Conservation (phyloP, 2,329 filamentous ascomycete species). For the Diaporthe batatas region DNA sequence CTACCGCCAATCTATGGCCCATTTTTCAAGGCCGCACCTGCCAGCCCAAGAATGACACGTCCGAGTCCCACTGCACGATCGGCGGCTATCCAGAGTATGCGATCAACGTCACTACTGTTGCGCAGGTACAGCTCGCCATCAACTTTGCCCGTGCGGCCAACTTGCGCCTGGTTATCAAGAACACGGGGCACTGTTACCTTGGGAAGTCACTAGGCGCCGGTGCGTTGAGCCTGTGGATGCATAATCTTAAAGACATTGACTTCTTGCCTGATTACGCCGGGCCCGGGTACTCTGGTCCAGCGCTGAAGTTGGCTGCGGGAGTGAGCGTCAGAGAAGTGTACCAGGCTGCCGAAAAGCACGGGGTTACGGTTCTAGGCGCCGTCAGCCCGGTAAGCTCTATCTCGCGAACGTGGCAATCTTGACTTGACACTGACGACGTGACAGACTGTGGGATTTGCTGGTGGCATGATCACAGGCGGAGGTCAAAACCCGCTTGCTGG, state of each 20-base stretch:
- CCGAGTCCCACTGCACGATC: constrained; percentile 50
- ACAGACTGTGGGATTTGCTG: constrained; percentile 63
- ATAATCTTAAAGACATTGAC: constrained; percentile 61
- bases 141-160: constrained; percentile 58
- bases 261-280: constrained; percentile 50
- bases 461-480: constrained; percentile 62
- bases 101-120: constrained; percentile 42
- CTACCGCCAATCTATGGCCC: constrained; percentile 27
- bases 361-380: constrained; percentile 62
- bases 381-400: constrained; percentile 51
- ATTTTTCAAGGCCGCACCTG: constrained; percentile 48
- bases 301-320: constrained; percentile 63
- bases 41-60: constrained; percentile 42
- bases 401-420: no score
- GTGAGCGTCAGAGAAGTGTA: constrained; percentile 60
- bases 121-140: constrained; percentile 44
- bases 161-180: constrained; percentile 65
- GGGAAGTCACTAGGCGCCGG: constrained; percentile 55
- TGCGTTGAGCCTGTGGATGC: constrained; percentile 65
- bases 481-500: constrained; percentile 66
- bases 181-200: constrained; percentile 67
- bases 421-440: not conserved
- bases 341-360: constrained; percentile 54
- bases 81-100: constrained; percentile 56
- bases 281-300: constrained; percentile 58